phyloP scores from a whole-genome alignment of 1,284 basidiomycete genomes.

The Pholiota adiposa region DNA sequence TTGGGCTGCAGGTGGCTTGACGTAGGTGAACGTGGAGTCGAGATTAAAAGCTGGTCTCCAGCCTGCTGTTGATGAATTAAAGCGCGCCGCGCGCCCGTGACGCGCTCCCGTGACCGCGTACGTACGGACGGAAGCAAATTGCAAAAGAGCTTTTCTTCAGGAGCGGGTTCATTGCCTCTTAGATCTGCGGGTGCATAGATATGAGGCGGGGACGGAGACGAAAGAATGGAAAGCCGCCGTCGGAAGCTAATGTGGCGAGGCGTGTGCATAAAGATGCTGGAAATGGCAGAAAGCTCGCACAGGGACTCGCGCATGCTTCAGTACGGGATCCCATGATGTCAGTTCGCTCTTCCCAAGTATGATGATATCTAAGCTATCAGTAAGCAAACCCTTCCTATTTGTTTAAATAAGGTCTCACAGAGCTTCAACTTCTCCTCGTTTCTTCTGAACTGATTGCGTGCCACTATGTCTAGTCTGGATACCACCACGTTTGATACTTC shows the following conservation, averaged over 20 bases:
- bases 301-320: neutral
- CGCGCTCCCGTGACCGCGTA: conserved; percentile 14
- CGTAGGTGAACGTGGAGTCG: conserved; percentile 40
- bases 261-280: neutral
- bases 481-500: conserved; percentile 24
- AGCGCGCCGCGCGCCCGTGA: conserved; percentile 6
- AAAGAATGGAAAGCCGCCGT: neutral
- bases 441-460: neutral
- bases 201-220: neutral
- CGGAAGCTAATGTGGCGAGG: neutral
- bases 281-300: neutral
- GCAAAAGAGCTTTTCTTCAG: neutral
- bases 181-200: neutral
- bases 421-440: neutral
- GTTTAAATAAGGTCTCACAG: neutral
- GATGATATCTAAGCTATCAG: conserved; percentile 6
- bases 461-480: conserved; percentile 36
- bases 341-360: neutral
- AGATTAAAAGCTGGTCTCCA: conserved; percentile 36
- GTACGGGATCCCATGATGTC: conserved; percentile 4
- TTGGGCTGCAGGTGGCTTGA: conserved; percentile 50
- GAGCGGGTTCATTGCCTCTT: neutral
- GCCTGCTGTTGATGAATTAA: conserved; percentile 17
- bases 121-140: conserved; percentile 3
- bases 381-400: neutral